phyloP scores from a whole-genome alignment of 306 rosid genomes.

The Quercus engelmannii region DNA sequence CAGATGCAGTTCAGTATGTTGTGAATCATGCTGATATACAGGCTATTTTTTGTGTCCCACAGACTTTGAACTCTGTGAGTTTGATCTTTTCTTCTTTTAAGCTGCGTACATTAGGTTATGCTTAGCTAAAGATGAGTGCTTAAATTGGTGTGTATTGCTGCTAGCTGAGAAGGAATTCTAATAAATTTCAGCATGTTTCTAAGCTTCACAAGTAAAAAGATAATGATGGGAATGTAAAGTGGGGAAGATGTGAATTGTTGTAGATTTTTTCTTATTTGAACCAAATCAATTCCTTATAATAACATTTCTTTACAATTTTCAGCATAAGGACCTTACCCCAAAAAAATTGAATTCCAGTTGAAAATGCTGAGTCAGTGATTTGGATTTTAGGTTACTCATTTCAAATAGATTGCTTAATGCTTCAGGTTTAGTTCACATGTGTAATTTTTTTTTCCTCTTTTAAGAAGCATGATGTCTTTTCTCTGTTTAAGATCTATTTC shows the following conservation, averaged over 20 bases:
- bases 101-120: neutral
- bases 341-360: neutral
- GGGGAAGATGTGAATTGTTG: neutral
- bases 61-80: conserved; percentile 86
- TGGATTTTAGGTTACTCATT: neutral
- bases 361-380: neutral
- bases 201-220: neutral
- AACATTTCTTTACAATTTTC: neutral
- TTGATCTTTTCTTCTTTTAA: conserved; percentile 12
- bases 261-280: neutral
- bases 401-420: neutral
- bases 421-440: neutral
- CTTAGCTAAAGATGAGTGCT: neutral
- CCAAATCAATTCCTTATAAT: neutral
- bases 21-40: conserved; percentile 73
- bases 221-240: neutral
- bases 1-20: conserved; percentile 88
- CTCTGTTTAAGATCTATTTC: neutral
- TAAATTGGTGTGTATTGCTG: neutral
- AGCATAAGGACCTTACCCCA: neutral
- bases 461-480: neutral
- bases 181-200: neutral
- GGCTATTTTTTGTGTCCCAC: conserved; percentile 87
- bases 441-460: neutral
- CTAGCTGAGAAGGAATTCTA: neutral